A percentile compares a stretch with the other conserved stretches of the same genome.
Evolutionary conservation across 371 early-diverging fungal genomes (phyloP).

Genomic region (Phascolomyces articulosus): DNA sequence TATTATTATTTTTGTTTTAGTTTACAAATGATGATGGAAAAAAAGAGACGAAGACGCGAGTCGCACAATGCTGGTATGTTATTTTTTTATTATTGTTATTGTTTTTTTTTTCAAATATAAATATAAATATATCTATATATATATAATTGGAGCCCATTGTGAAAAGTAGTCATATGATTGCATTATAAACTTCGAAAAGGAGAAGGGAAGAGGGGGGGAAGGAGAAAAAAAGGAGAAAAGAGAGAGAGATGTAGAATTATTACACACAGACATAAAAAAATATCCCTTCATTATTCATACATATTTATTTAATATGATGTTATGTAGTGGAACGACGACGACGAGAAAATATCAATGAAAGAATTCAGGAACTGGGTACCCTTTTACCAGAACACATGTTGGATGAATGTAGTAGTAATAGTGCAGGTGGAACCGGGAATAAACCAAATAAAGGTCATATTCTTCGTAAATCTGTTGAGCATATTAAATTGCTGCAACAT

Average conservation of each 20-base stretch:
- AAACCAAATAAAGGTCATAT: slow-evolving; percentile 89
- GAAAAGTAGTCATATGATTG: too few relatives aligned
- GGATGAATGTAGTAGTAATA: slow-evolving; percentile 51
- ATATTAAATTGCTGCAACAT: slow-evolving; percentile 78
- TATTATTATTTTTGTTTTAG: slow-evolving; percentile 15
- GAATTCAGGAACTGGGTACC: slow-evolving; percentile 90
- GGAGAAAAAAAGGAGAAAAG: background rate
- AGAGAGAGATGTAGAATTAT: background rate
- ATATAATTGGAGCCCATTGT: background rate
- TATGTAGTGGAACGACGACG: slow-evolving; percentile 87
- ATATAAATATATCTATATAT: slow-evolving; percentile 2
- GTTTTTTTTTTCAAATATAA: background rate
- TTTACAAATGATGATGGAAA: slow-evolving; percentile 65
- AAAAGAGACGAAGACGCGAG: slow-evolving; percentile 89
- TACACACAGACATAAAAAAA: background rate
- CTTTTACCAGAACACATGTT: slow-evolving; percentile 79
- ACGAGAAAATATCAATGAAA: slow-evolving; percentile 97
- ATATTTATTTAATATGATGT: background rate
- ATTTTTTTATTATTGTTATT: background rate
- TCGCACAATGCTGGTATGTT: slow-evolving; percentile 89
- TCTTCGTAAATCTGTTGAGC: slow-evolving; percentile 89
- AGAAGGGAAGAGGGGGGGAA: background rate
- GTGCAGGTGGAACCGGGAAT: slow-evolving; percentile 17
- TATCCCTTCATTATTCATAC: background rate
- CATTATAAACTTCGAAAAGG: too few relatives aligned